Percentiles rank a stretch among this genome's conserved stretches.
phyloP scores from a whole-genome alignment of 2,329 filamentous ascomycete genomes.

The Hirsutella minnesotensis region DNA sequence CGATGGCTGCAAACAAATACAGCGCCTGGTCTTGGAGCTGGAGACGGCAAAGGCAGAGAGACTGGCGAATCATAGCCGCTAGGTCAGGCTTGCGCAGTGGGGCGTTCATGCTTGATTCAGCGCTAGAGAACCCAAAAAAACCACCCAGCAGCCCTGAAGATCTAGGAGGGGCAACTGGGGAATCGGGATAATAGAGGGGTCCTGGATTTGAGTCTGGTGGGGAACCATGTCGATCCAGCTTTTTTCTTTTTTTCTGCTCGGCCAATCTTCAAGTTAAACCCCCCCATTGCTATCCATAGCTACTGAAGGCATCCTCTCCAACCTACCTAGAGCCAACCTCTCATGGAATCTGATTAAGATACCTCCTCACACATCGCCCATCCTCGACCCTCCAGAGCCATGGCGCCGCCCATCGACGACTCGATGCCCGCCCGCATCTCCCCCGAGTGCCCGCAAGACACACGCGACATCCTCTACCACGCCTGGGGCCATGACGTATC shows the following conservation, averaged over 20 bases:
- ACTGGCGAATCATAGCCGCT: too few species aligned
- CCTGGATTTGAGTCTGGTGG: background rate
- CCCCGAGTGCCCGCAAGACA: constrained; percentile 35
- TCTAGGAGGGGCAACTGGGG: background rate
- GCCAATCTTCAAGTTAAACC: too few species aligned
- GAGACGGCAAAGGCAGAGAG: background rate
- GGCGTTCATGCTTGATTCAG: background rate
- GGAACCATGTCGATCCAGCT: background rate
- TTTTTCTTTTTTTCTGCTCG: background rate
- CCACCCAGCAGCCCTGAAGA: background rate
- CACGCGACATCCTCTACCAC: constrained; percentile 38
- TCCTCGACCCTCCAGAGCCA: constrained; percentile 2
- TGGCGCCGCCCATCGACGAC: constrained; percentile 27
- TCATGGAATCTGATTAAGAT: too few species aligned
- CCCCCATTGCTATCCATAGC: too few species aligned
- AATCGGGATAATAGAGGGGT: background rate
- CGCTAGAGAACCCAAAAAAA: background rate
- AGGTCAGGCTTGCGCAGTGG: too few species aligned
- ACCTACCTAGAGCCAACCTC: too few species aligned
- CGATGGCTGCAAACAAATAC: background rate
- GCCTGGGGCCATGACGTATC: constrained; percentile 51
- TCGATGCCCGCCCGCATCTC: constrained; percentile 41
- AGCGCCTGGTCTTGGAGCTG: background rate
- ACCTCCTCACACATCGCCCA: background rate
- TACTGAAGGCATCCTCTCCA: too few species aligned